Evolutionary conservation across 495 filamentous ascomycete species (phyloP), one percentile per base, ranked within the genome.

Genomic region (Talaromyces ruber): DNA sequence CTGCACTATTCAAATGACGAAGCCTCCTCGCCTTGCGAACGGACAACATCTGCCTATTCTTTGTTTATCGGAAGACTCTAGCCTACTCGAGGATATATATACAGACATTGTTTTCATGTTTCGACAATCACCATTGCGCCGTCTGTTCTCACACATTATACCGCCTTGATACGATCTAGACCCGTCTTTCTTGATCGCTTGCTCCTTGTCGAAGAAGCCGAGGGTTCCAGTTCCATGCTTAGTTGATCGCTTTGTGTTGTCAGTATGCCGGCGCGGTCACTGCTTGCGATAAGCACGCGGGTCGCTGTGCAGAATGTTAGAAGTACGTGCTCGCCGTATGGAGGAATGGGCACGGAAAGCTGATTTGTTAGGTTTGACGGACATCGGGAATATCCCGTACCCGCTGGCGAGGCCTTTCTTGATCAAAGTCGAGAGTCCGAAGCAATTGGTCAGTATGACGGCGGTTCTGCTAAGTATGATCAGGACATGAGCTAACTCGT

Each of bases 321-420:
- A 63, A 68, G 79, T 80, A 68, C 61, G 76, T 8, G 30, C 30
- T 47, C 11, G 30, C 39, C 28, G 51, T 37, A 0, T 43, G 43
- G 30, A n/a, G n/a, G 7, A 55, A 16, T 39, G 59, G n/a, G 16
- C 37, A 60, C 34, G 30, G 24, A 12, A 18, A 58, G 1, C 53
- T 26, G 55, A 34, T 25, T 24, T 16, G 52, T 21, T 54, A 86
- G 84, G 69, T 61, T 72, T 90, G 21, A 74, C 75, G 55, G 84
- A 89, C 74, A 76, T 90, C 59, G 88, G 86, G 34, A 84, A 84
- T 25, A 72, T 86, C 21, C 83, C 85, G 16, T 91, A 89, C 73
- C 60, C 72, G 25, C 72, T 86, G 61, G 77, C 85, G 43, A 77
- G 81, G 26, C 80, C 83, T 6, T 75, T 91, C 56, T 79, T 92